phyloP scores from a whole-genome alignment of 352 stramenopile genomes.

The Heterotrichella gracilis region DNA sequence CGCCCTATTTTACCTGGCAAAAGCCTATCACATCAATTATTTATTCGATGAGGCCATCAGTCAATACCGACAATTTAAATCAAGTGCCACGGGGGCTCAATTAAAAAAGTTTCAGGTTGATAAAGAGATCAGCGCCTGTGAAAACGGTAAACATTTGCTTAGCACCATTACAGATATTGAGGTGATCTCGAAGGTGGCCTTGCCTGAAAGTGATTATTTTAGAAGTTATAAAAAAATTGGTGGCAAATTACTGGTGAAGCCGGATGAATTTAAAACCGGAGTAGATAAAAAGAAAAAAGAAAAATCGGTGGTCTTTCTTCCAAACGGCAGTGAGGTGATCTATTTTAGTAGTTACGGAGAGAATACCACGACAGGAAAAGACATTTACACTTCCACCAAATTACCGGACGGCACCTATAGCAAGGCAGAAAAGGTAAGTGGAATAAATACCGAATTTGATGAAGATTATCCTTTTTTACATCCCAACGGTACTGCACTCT shows the following conservation, averaged over 20 bases:
- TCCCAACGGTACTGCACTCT: background rate
- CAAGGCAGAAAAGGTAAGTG: background rate
- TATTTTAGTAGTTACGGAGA: background rate
- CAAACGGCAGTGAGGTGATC: background rate
- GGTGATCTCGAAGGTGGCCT: background rate
- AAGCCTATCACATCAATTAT: conserved; percentile 6
- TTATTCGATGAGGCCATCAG: background rate
- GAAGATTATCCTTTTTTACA: conserved; percentile 8
- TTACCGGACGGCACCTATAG: background rate
- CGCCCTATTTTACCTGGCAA: background rate
- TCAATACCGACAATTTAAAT: background rate
- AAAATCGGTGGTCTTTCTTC: background rate
- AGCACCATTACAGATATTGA: background rate
- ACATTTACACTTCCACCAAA: background rate
- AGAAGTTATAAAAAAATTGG: background rate
- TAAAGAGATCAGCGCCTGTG: background rate
- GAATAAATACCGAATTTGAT: background rate
- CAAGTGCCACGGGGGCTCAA: background rate
- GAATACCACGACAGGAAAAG: background rate
- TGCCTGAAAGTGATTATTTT: background rate
- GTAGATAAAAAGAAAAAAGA: conserved; percentile 6
- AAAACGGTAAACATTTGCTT: background rate
- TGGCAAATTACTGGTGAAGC: background rate
- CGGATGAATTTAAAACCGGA: background rate
- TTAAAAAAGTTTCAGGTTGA: background rate